Evolutionary conservation across 352 stramenopile genomes (phyloP), one percentile per base, ranked within the genome.

Genomic region (Phytophthora podocarpi): DNA sequence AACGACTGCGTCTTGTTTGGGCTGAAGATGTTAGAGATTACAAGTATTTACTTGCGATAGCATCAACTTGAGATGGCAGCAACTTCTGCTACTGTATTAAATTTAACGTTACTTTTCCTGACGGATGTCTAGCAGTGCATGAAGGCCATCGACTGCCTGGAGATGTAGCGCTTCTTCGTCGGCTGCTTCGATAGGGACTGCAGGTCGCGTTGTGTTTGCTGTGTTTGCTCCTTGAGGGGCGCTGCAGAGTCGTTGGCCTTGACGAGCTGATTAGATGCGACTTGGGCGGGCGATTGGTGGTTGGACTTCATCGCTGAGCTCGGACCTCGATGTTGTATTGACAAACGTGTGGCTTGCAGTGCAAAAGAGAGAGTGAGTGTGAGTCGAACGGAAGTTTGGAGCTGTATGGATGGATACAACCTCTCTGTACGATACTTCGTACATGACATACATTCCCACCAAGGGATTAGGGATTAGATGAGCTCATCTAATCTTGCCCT

Each of bases 131-230:
- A 55, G 21, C 47, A 55, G 32, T 55, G 26, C 48, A 66, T 66
- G 47, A 65, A 67, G 32, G 42, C 41, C 45, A 59, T 60, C 10
- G 62, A 70, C 16, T 37, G 40, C 28, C 58, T 60, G 27, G 62
- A 66, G 35, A 70, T 70, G 41, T 59, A 66, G 6, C 31, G 21
- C 41, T 50, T 66, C 43, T 66, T 66, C 42, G 55, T 51, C 23
- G 53, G 41, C 42, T 70, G 49, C 21, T 48, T 32, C 3, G 8
- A 21, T 6, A 34, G 23, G 13, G 35, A n/a, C 10, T n/a, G n/a
- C n/a, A n/a, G n/a, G n/a, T n/a, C n/a, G n/a, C n/a, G n/a, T n/a
- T n/a, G n/a, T n/a, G n/a, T n/a, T n/a, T 45, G 41, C 23, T 40
- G 16, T 1, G n/a, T 15, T 36, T 67, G 23, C 42, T 56, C 20